Base-by-base conservation (phyloP, 192 early-diverging fungal genomes). In the Chytriomyces confervae region DNA sequence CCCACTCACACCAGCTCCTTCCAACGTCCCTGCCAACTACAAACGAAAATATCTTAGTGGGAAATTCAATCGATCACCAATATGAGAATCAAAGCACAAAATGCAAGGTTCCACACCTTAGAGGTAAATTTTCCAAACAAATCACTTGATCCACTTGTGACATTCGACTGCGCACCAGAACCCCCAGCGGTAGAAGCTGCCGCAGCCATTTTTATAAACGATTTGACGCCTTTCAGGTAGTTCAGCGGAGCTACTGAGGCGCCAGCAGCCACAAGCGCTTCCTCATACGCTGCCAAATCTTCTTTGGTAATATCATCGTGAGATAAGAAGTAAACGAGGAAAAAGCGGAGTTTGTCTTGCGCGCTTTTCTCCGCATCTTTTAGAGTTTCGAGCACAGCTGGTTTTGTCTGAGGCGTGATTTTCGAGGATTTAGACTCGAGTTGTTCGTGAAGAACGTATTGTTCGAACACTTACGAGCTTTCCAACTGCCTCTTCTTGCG, bases 291-390 rank as follows among this genome's bases (percentile, higher is more conserved):
- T 43, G 87, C 87, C 83, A 96, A 88, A 77, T 97, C 96, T 8
- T 95, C 92, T 70, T 92, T 92, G 43, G 93, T 80, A 27, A 95
- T 81, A 61, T 91, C 89, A 6, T 89, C 89, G 10, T 81, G 81
- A 1, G 93, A 89, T 4, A 99, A 87, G 75, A 95, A 93, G 69
- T 91, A 98, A 49, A 98, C 91, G 20, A 96, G 82, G 76, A 97
- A 94, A 24, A 97, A 83, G 6, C 98, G 89, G 78, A 97, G 80
- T 83, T 98, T 98, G 83, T 99, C 98, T 20, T 92, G 88, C 27
- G 93, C 81, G 10, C 86, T 80, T 67, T 92, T 94, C 86, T 94
- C 95, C 0, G 89, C 83, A 79, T 98, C 95, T 65, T 85, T 89
- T 44, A 99, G 87, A 0, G 90, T 87, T 72, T 98, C 97, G 20